phyloP scores from a whole-genome alignment of 805 yeast genomes.

The Candida nanaspora region DNA sequence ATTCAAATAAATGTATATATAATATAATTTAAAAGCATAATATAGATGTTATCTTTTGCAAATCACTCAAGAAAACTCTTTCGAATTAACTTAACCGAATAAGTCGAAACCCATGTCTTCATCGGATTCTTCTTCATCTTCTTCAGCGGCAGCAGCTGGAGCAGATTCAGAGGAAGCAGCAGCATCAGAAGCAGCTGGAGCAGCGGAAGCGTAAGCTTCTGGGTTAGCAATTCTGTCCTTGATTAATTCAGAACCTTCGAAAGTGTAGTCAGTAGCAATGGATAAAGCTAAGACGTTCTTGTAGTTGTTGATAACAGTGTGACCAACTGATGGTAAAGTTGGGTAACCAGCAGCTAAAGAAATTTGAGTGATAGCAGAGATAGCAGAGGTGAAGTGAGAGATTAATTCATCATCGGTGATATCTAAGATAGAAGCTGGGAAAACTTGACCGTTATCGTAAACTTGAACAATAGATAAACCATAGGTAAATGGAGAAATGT shows the following conservation, averaged over 20 bases:
- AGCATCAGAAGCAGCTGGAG: constrained; percentile 94
- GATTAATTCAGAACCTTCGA: constrained; percentile 98
- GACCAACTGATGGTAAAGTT: constrained; percentile 98
- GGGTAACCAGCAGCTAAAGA: constrained; percentile 99
- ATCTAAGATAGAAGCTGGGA: constrained; percentile 95
- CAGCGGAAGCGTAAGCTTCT: constrained; percentile 99
- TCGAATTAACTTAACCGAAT: constrained; percentile 65
- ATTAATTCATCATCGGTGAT: constrained; percentile 97
- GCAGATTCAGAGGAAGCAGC: constrained; percentile 45
- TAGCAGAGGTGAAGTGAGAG: constrained; percentile 85
- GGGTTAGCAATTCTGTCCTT: constrained; percentile 99
- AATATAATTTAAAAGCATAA: neutral
- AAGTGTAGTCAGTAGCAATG: constrained; percentile 97
- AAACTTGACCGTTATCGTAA: constrained; percentile 97
- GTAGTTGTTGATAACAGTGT: constrained; percentile 98
- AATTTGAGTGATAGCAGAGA: constrained; percentile 88
- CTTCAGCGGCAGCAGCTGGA: constrained; percentile 65
- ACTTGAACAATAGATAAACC: constrained; percentile 97
- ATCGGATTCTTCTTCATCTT: constrained; percentile 61
- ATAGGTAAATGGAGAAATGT: constrained; percentile 99
- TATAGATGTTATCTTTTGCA: neutral
- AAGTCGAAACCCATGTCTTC: constrained; percentile 98
- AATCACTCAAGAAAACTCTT: neutral
- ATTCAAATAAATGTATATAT: neutral
- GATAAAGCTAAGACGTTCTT: constrained; percentile 97